Evolutionary conservation across 1,284 basidiomycete species (phyloP), one percentile per base, ranked within the genome.

Genomic region (Thelephora terrestris): DNA sequence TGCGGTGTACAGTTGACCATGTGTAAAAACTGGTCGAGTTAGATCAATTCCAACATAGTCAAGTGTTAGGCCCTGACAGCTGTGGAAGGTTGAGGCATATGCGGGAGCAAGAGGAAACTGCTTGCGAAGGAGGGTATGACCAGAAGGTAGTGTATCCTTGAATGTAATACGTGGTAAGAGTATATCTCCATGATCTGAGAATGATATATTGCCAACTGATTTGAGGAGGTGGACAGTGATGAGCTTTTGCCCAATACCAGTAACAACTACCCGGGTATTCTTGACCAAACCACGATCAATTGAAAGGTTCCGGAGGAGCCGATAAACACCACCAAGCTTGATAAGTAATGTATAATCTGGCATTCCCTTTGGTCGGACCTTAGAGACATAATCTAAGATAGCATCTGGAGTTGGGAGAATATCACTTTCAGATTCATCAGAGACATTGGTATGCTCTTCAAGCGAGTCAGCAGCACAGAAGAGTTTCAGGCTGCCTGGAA

Each of bases 1-100:
- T 1, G 68, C 69, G 1, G 69, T 70, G 47, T 73, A 71, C 6
- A 71, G 56, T 49, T 71, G 70, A 1, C 70, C 70, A 57, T 72
- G 69, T 14, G 64, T 62, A 53, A 73, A 73, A 3, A 69, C 70
- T 1, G 60, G 53, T 1, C 50, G 47, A 1, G 59, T 61, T 3
- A 67, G 45, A 49, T 71, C 71, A 0, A 71, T 54, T 2, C 61
- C 69, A 9, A 69, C 57, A 2, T 54, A 40, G 47, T 71, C 65
- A 1, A 71, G 52, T 3, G 70, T 71, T 1, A 71, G 56, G 4
- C 68, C 69, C 54, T 70, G 69, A 53, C 68, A 71, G 51, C 68
- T 68, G 50, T 71, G 69, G 56, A 71, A 71, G 20, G 69, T 71
- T 3, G 66, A 69, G 16, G 57, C 4, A n/a, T n/a, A n/a, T n/a